These are phyloP conservation scores for Sugiyamaella chiloensis DNA, from an alignment of 805 yeast genomes.

Conservation along the genomic window DNA sequence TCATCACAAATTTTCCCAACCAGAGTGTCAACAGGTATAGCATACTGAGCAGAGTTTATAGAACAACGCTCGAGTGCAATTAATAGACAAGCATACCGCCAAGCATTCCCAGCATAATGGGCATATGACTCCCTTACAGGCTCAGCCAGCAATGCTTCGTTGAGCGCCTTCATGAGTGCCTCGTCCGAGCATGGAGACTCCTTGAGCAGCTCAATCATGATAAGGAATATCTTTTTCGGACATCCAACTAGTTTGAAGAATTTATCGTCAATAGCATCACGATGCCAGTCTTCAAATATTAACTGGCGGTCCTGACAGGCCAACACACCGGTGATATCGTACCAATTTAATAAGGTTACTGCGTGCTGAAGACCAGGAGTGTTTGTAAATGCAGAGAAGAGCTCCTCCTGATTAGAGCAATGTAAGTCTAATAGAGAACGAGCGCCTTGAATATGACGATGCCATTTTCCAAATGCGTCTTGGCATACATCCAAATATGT, in stretches of 20 bases:
- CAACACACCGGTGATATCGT: slow-evolving; percentile 20
- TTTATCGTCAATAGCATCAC: slow-evolving; percentile 17
- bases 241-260: slow-evolving; percentile 21
- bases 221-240: slow-evolving; percentile 16
- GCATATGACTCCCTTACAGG: slow-evolving; percentile 8
- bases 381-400: slow-evolving; percentile 7
- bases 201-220: slow-evolving; percentile 11
- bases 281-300: slow-evolving; percentile 25
- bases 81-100: slow-evolving; percentile 19
- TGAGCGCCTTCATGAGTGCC: slow-evolving; percentile 6
- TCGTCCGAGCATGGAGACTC: slow-evolving; percentile 6
- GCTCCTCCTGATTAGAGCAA: slow-evolving; percentile 12
- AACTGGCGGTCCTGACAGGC: slow-evolving; percentile 14
- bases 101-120: slow-evolving; percentile 14
- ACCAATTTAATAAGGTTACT: slow-evolving; percentile 20
- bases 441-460: slow-evolving; percentile 20
- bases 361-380: slow-evolving; percentile 24
- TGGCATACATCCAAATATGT: slow-evolving; percentile 22
- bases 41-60: neutral
- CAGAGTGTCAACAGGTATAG: slow-evolving; percentile 10
- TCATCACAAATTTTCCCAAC: slow-evolving; percentile 13
- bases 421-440: slow-evolving; percentile 21
- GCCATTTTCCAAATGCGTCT: slow-evolving; percentile 22
- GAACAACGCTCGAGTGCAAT: slow-evolving; percentile 12
- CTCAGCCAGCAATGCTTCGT: slow-evolving; percentile 9